Evolutionary conservation across 306 rosid species (phyloP).

Genomic region (Carpinus viminea): DNA sequence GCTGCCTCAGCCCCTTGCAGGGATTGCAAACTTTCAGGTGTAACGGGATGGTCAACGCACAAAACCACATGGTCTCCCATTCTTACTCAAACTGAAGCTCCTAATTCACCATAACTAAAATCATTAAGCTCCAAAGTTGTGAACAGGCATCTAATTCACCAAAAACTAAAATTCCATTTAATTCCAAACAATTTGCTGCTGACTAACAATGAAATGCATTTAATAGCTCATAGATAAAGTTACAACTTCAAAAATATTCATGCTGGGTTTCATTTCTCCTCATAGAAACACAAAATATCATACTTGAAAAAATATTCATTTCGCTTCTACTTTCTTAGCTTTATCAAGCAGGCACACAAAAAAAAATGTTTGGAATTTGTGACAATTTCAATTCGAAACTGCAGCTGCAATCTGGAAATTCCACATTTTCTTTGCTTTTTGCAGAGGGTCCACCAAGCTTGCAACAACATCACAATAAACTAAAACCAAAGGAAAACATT

Average conservation of each 20-base stretch:
- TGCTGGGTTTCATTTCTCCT: background rate
- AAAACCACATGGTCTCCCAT: slow-evolving; percentile 49
- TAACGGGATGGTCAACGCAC: slow-evolving; percentile 39
- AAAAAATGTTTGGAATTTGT: background rate
- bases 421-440: background rate
- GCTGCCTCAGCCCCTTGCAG: slow-evolving; percentile 30
- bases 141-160: slow-evolving; percentile 5
- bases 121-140: background rate
- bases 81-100: slow-evolving; percentile 26
- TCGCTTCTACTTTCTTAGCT: slow-evolving; percentile 4
- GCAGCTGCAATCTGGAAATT: background rate
- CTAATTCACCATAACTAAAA: slow-evolving; percentile 11
- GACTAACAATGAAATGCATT: background rate
- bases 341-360: background rate
- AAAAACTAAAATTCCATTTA: background rate
- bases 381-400: background rate
- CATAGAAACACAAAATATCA: background rate
- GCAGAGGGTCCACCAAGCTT: too few relatives aligned
- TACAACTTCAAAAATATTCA: background rate
- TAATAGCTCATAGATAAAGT: background rate
- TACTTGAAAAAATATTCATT: background rate
- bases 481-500: background rate
- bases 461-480: background rate
- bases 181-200: background rate
- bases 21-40: slow-evolving; percentile 32